Evolutionary conservation across 2,329 filamentous ascomycete species (phyloP), one percentile per base, ranked within the genome.

Genomic region (Aspergillus fructus): DNA sequence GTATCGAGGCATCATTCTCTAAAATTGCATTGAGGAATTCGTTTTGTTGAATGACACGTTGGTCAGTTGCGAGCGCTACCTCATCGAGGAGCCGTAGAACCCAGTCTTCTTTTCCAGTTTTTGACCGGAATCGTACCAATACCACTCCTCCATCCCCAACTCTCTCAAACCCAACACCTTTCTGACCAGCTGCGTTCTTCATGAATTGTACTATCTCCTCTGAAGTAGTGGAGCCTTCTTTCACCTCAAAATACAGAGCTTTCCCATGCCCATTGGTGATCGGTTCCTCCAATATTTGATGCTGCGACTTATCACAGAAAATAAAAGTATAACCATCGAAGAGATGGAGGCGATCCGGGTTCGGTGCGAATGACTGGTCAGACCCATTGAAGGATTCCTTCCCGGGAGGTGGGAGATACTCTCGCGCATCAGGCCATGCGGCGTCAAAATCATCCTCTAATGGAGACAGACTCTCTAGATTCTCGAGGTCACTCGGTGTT

Each of bases 11-110:
- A 74, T 97, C 88, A 50, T 89, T 89, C n/a, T 81, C 86, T 27
- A 97, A 76, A 46, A 99, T 94, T 1, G 90, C 90, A 71, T 96
- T 91, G 2, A 99, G 81, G 61, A 99, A 96, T 66, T 97, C 93
- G 57, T 89, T 92, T 68, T 97, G 92, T 64, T 93, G 87, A 53
- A 97, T 88, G 2, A 92, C 87, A 4, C 91, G 85, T 70, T 96
- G 92, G 59, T 92, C 88, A 12, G 96, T 82, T 46, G 85, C 80
- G 19, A 88, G 71, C 2, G 92, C 89, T 15, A 96, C 84, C 7
- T 86, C 77, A 5, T 82, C 87, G 62, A 88, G 83, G 64, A 96
- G 87, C 2, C 85, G 77, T 15, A 83, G 79, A 59, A 85, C 90
- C 91, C 90, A 96, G 9, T 83, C 78, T 54, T 81, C 75, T 62